Conservation (phyloP, 1,284 basidiomycete genomes). For the Vanrija sp. region DNA sequence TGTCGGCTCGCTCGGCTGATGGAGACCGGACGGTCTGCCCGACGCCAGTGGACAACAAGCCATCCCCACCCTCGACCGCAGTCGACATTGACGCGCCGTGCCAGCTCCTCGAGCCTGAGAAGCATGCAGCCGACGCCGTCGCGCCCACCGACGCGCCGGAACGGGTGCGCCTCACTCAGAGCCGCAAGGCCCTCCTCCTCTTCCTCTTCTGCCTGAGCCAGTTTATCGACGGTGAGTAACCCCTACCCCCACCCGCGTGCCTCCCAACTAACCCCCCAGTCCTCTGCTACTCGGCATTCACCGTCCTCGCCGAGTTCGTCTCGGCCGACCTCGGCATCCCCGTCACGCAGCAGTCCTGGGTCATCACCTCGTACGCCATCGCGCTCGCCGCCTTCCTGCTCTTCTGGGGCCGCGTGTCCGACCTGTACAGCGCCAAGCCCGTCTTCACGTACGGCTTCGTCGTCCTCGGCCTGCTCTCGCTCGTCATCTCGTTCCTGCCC, state of each 20-base stretch:
- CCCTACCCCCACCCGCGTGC: background rate
- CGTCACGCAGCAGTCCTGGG: constrained; percentile 22
- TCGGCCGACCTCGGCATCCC: constrained; percentile 13
- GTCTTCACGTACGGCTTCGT: constrained; percentile 29
- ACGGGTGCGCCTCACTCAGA: constrained; percentile 5
- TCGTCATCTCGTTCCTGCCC: constrained; percentile 32
- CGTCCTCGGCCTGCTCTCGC: constrained; percentile 22
- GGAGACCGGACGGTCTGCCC: too few species aligned
- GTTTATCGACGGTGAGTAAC: constrained; percentile 26
- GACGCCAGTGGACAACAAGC: too few species aligned
- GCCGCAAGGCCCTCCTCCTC: constrained; percentile 28
- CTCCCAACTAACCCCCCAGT: constrained; percentile 1
- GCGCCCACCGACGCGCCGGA: too few species aligned
- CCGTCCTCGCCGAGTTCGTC: constrained; percentile 21
- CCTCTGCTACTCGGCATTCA: constrained; percentile 18
- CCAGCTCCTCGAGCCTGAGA: too few species aligned
- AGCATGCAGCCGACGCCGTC: too few species aligned
- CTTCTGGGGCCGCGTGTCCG: constrained; percentile 34
- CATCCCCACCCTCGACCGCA: too few species aligned
- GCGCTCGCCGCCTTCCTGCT: constrained; percentile 32
- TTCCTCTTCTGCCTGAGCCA: constrained; percentile 23
- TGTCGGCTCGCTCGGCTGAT: too few species aligned
- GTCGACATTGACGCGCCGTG: too few species aligned
- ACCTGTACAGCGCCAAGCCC: constrained; percentile 30
- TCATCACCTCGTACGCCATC: constrained; percentile 30